Evolutionary conservation across 805 yeast genomes (phyloP).

Genomic region (Jamesozyma hellenica): DNA sequence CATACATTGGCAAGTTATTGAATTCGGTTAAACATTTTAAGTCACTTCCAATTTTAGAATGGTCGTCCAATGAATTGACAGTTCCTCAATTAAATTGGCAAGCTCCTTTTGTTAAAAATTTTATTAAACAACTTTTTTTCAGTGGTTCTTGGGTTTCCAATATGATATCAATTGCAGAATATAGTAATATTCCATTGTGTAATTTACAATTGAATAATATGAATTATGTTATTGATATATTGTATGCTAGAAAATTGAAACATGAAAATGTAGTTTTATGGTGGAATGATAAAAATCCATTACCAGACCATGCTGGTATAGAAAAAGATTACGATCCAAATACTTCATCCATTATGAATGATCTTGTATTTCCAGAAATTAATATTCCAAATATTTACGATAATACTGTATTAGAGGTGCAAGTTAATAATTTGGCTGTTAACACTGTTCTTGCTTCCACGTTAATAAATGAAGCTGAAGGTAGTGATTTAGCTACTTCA

Average conservation of each 20-base stretch:
- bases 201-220: conserved; percentile 70
- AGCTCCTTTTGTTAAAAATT: conserved; percentile 47
- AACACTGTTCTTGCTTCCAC: conserved; percentile 83
- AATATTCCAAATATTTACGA: conserved; percentile 73
- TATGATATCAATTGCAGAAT: conserved; percentile 53
- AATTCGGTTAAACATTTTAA: conserved; percentile 37
- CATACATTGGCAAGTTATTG: conserved; percentile 40
- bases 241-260: conserved; percentile 68
- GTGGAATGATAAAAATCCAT: conserved; percentile 74
- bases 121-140: conserved; percentile 61
- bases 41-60: conserved; percentile 54
- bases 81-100: conserved; percentile 82
- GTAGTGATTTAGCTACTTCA: conserved; percentile 57
- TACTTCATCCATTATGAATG: conserved; percentile 34
- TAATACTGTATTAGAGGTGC: conserved; percentile 68
- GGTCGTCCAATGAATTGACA: conserved; percentile 47
- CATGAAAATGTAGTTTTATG: conserved; percentile 66
- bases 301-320: conserved; percentile 77
- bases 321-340: conserved; percentile 52
- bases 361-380: conserved; percentile 57
- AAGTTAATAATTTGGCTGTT: conserved; percentile 67
- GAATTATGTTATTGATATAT: conserved; percentile 72
- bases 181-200: conserved; percentile 77
- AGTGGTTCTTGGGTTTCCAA: conserved; percentile 65
- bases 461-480: conserved; percentile 78